Conservation (phyloP, 495 filamentous ascomycete species). For the Penicillium turbatum region DNA sequence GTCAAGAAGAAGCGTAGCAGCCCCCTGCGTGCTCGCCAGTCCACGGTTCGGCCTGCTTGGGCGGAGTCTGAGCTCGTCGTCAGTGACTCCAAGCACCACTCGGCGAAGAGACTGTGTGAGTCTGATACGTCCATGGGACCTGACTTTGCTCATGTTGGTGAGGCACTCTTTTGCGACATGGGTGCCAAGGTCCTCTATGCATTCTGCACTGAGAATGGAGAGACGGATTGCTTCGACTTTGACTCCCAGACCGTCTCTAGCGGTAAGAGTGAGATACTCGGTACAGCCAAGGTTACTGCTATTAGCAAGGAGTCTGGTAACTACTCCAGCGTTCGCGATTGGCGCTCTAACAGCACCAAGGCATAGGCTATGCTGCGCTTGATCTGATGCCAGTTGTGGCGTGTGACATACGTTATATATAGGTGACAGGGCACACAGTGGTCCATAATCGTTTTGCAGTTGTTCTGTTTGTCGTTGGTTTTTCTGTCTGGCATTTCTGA, state of each 20-base stretch:
- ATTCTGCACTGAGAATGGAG: neutral
- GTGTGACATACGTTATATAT: neutral
- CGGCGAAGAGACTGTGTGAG: neutral
- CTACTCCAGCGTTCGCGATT: neutral
- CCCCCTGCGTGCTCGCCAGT: neutral
- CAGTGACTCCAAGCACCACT: neutral
- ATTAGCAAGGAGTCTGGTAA: neutral
- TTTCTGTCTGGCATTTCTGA: neutral
- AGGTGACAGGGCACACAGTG: neutral
- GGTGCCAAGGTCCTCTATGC: neutral
- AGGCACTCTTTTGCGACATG: neutral
- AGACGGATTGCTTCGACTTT: neutral
- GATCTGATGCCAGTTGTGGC: neutral
- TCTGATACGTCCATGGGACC: neutral
- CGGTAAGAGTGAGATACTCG: too few species aligned
- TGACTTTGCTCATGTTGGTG: neutral
- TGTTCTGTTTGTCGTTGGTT: neutral
- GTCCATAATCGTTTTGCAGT: neutral
- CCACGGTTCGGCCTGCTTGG: neutral
- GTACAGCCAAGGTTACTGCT: too few species aligned
- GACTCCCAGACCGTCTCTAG: neutral
- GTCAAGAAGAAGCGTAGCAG: neutral
- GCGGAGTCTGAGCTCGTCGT: neutral
- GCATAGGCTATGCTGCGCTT: neutral
- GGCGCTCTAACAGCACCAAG: neutral